Percentiles rank a stretch among this genome's conserved stretches.
Conservation (phyloP, 768 basidiomycete species). For the Lentinula sp. region DNA sequence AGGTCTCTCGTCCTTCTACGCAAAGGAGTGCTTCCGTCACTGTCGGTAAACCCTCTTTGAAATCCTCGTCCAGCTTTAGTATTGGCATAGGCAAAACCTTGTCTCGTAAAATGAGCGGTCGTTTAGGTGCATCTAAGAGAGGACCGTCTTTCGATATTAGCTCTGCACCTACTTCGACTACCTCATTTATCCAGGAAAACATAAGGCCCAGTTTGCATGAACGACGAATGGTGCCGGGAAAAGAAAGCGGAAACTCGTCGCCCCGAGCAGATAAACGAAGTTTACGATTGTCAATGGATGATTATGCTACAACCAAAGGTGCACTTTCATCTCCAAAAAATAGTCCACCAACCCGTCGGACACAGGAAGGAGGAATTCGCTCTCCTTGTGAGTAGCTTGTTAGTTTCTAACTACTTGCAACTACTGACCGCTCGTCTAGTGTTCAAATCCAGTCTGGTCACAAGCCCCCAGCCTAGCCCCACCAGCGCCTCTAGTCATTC, state of each 20-base stretch:
- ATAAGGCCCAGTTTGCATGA: constrained; percentile 30
- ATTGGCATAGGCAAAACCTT: constrained; percentile 18
- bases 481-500: constrained; percentile 10
- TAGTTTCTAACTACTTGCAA: not conserved
- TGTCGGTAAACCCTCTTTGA: not conserved
- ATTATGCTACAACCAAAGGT: constrained; percentile 11
- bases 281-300: constrained; percentile 27
- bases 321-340: not conserved
- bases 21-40: not conserved
- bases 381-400: not conserved
- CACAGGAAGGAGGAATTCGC: not conserved
- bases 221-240: constrained; percentile 8
- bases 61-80: not conserved
- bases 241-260: not conserved
- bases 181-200: not conserved
- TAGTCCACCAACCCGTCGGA: not conserved
- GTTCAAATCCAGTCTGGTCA: not conserved
- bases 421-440: not conserved
- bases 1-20: not conserved
- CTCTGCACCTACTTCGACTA: not conserved
- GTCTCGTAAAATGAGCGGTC: constrained; percentile 29
- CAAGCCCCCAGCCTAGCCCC: constrained; percentile 7
- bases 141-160: not conserved
- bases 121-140: constrained; percentile 16
- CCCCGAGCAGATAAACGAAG: not conserved